These are phyloP conservation scores for Thalassiosira ordinaria DNA, from an alignment of 352 stramenopile species.

Conservation along the genomic window DNA sequence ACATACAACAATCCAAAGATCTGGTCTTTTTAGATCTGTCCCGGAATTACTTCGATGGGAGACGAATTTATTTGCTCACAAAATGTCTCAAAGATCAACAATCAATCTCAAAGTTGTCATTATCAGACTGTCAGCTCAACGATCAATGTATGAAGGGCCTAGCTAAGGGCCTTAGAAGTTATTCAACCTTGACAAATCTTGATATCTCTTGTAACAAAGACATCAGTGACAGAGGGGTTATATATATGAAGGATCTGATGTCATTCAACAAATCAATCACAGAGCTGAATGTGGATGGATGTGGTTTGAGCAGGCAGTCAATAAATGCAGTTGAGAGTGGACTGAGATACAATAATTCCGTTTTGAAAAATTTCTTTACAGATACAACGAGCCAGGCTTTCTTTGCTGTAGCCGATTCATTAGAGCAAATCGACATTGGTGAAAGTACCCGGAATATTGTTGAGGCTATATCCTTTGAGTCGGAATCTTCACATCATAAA, in stretches of 20 bases:
- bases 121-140: constrained; percentile 17
- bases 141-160: constrained; percentile 14
- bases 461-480: constrained; percentile 23
- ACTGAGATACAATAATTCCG: constrained; percentile 39
- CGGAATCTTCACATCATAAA: neutral
- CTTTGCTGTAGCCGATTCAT: constrained; percentile 20
- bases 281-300: constrained; percentile 29
- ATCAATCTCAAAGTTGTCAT: constrained; percentile 5
- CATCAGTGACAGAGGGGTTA: constrained; percentile 16
- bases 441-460: constrained; percentile 24
- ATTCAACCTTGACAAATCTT: constrained; percentile 13
- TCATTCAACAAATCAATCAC: constrained; percentile 30
- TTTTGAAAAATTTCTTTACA: constrained; percentile 36
- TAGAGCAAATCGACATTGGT: constrained; percentile 30
- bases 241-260: constrained; percentile 33
- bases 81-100: constrained; percentile 3
- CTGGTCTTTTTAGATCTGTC: constrained; percentile 15
- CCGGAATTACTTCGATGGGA: constrained; percentile 4
- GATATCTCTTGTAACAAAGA: constrained; percentile 9
- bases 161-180: constrained; percentile 4
- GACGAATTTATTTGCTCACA: constrained; percentile 5
- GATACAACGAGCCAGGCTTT: constrained; percentile 23
- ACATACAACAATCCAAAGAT: constrained; percentile 5
- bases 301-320: constrained; percentile 13
- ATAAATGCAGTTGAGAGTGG: constrained; percentile 28